Conservation (phyloP, 2,329 filamentous ascomycete genomes). For the Chaetothyriales sp. region DNA sequence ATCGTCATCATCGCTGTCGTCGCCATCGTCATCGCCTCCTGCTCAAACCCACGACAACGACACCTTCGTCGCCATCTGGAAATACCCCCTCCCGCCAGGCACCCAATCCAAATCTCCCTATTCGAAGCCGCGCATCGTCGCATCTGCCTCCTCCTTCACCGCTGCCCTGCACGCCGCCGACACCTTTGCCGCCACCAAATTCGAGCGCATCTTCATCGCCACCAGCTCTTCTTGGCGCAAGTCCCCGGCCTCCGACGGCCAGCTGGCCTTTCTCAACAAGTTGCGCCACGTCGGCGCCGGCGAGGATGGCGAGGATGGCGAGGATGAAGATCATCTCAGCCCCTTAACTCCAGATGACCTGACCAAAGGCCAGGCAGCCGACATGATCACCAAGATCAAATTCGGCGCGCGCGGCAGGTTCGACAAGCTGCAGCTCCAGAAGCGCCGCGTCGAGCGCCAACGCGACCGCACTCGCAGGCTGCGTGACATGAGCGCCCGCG, state of each 20-base stretch:
- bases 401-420: constrained; percentile 62
- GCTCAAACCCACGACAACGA: not conserved
- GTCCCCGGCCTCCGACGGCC: constrained; percentile 44
- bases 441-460: constrained; percentile 31
- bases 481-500: constrained; percentile 22
- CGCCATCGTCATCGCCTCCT: not conserved
- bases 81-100: constrained; percentile 12
- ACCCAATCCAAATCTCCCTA: constrained; percentile 39
- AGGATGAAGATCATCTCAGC: constrained; percentile 3
- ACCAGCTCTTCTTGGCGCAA: constrained; percentile 57
- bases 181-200: constrained; percentile 57
- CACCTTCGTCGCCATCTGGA: constrained; percentile 13
- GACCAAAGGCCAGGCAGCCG: constrained; percentile 66
- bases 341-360: constrained; percentile 42
- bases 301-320: constrained; percentile 5
- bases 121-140: constrained; percentile 55
- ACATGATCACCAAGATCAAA: constrained; percentile 87
- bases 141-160: constrained; percentile 50
- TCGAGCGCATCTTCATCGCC: constrained; percentile 53
- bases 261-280: constrained; percentile 32
- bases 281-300: constrained; percentile 38
- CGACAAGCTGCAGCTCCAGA: constrained; percentile 39
- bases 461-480: constrained; percentile 22
- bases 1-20: not conserved
- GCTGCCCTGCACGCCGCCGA: constrained; percentile 76